These are phyloP conservation scores for Dictyostelium intermedium DNA, from an alignment of 78 protist species.

Conservation along the genomic window DNA sequence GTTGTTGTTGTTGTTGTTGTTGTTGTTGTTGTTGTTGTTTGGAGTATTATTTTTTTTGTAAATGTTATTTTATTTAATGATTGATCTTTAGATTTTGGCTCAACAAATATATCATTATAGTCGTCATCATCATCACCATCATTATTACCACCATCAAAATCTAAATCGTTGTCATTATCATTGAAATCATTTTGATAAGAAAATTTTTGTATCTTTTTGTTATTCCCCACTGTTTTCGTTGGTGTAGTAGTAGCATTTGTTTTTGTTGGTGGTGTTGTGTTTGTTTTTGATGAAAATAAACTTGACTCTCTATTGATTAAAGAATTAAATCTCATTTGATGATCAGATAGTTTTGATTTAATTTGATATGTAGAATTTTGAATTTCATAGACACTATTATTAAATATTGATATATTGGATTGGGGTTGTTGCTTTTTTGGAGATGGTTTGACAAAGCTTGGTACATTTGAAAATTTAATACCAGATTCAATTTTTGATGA, in stretches of 20 bases:
- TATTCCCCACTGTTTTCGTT: background rate
- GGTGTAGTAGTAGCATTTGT: background rate
- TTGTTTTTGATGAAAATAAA: background rate
- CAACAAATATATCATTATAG: background rate
- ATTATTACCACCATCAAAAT: background rate
- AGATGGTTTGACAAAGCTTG: background rate
- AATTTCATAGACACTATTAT: background rate
- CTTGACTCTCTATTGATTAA: constrained; percentile 29
- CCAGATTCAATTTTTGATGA: constrained; percentile 12
- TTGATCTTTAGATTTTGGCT: constrained; percentile 16
- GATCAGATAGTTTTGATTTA: background rate
- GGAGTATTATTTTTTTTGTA: background rate
- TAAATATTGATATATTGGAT: background rate
- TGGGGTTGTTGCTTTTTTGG: background rate
- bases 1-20: background rate
- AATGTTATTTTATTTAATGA: background rate
- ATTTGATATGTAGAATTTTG: background rate
- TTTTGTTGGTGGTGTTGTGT: background rate
- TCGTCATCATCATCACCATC: background rate
- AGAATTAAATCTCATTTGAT: background rate
- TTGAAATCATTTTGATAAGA: background rate
- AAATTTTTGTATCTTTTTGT: background rate
- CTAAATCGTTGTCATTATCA: background rate
- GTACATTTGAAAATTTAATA: background rate
- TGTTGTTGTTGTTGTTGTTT: background rate